Percentiles rank a stretch among this genome's conserved stretches.
Evolutionary conservation across 129 eudicot species (phyloP).

Genomic region (Heracleum sosnowskyi): DNA sequence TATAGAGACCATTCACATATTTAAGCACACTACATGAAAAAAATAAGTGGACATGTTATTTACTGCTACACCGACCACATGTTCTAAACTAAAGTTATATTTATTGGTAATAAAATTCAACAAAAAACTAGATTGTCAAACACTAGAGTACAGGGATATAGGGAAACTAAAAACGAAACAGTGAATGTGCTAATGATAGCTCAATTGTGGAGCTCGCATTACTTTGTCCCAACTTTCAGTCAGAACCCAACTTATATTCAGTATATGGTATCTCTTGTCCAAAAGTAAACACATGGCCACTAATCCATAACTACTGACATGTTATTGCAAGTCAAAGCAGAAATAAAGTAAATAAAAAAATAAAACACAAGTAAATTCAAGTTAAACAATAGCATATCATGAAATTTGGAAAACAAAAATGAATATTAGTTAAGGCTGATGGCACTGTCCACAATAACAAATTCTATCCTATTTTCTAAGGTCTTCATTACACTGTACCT

Average conservation of each 20-base stretch:
- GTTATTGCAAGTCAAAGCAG: neutral
- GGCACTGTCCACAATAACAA: neutral
- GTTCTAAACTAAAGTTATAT: neutral
- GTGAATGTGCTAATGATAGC: neutral
- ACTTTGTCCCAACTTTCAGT: neutral
- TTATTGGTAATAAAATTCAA: too few species aligned
- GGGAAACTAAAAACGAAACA: too few species aligned
- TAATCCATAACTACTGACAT: neutral
- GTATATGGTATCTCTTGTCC: neutral
- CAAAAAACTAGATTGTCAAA: too few species aligned
- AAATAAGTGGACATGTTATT: too few species aligned
- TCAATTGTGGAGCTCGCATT: neutral
- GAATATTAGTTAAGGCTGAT: neutral
- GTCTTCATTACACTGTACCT: neutral
- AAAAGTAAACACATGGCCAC: neutral
- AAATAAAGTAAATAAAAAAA: too few species aligned
- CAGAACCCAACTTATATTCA: too few species aligned
- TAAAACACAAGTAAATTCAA: neutral
- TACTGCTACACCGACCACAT: too few species aligned
- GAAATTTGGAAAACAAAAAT: neutral
- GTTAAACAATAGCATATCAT: neutral
- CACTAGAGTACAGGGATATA: too few species aligned
- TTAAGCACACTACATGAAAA: too few species aligned
- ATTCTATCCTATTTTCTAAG: neutral
- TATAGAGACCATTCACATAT: too few species aligned